phyloP scores from a whole-genome alignment of 2,329 filamentous ascomycete species.

The Massarina eburnea region DNA sequence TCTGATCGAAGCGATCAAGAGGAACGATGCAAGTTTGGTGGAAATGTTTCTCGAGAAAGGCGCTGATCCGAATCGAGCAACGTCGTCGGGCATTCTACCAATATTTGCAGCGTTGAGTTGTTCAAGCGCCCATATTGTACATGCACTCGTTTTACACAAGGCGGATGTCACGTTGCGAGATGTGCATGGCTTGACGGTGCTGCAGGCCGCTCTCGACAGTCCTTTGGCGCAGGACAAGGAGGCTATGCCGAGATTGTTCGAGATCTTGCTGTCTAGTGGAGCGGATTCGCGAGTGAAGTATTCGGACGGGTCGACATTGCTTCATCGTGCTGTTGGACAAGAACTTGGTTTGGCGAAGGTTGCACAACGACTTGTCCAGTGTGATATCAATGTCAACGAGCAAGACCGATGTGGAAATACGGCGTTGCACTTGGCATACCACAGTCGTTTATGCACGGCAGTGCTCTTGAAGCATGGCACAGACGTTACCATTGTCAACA shows the following conservation, averaged over 20 bases:
- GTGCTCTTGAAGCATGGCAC: constrained; percentile 27
- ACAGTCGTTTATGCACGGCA: constrained; percentile 25
- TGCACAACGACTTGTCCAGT: constrained; percentile 24
- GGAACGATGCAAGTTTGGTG: constrained; percentile 26
- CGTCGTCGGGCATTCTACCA: constrained; percentile 23
- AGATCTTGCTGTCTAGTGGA: constrained; percentile 26
- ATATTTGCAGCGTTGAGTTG: constrained; percentile 33
- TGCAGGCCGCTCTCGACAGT: constrained; percentile 30
- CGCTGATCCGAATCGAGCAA: constrained; percentile 30
- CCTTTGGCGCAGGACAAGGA: constrained; percentile 27
- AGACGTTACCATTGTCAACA: constrained; percentile 18
- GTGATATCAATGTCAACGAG: constrained; percentile 22
- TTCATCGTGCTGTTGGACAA: constrained; percentile 28
- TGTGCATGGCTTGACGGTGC: constrained; percentile 22
- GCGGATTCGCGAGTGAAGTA: constrained; percentile 25
- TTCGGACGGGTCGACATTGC: constrained; percentile 31
- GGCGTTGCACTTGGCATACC: constrained; percentile 27
- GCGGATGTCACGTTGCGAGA: constrained; percentile 29
- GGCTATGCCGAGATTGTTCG: constrained; percentile 20
- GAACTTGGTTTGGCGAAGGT: constrained; percentile 19
- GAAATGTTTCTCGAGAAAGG: constrained; percentile 35
- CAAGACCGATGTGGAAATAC: constrained; percentile 29
- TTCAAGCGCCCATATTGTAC: constrained; percentile 25
- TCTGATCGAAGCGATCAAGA: constrained; percentile 36
- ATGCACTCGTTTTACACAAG: constrained; percentile 29